These are phyloP conservation scores for Auricularia sp. DNA, from an alignment of 768 basidiomycete species.

Conservation along the genomic window DNA sequence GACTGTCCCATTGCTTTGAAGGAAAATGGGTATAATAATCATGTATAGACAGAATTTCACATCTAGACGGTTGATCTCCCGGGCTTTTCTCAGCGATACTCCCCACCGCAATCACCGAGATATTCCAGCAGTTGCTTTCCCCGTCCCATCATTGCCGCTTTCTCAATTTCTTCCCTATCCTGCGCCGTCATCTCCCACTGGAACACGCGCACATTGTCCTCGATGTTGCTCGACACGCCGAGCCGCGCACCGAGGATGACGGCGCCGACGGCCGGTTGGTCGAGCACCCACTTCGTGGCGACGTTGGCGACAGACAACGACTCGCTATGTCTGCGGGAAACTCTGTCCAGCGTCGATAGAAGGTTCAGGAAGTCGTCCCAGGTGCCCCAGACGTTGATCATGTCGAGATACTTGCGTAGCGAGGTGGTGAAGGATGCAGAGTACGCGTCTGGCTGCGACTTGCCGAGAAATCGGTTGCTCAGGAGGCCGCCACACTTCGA, in stretches of 20 bases:
- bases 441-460: slow-evolving; percentile 63
- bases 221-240: not conserved
- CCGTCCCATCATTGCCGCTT: not conserved
- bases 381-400: slow-evolving; percentile 72
- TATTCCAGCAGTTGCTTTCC: not conserved
- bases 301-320: slow-evolving; percentile 65
- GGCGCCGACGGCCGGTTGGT: slow-evolving; percentile 66
- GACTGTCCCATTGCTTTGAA: no score
- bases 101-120: not conserved
- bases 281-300: slow-evolving; percentile 74
- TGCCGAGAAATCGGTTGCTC: slow-evolving; percentile 61
- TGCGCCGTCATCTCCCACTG: not conserved
- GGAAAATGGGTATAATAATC: no score
- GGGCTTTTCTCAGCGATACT: not conserved
- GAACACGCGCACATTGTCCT: not conserved
- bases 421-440: slow-evolving; percentile 62
- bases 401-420: slow-evolving; percentile 81
- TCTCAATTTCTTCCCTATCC: not conserved
- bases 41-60: no score
- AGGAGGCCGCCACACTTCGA: slow-evolving; percentile 74
- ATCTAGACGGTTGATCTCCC: no score
- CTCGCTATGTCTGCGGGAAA: slow-evolving; percentile 53
- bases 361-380: slow-evolving; percentile 70
- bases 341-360: slow-evolving; percentile 42
- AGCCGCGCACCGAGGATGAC: slow-evolving; percentile 56